Evolutionary conservation across 352 stramenopile species (phyloP), one percentile per base, ranked within the genome.

Genomic region (Phytophthora cryptogea): DNA sequence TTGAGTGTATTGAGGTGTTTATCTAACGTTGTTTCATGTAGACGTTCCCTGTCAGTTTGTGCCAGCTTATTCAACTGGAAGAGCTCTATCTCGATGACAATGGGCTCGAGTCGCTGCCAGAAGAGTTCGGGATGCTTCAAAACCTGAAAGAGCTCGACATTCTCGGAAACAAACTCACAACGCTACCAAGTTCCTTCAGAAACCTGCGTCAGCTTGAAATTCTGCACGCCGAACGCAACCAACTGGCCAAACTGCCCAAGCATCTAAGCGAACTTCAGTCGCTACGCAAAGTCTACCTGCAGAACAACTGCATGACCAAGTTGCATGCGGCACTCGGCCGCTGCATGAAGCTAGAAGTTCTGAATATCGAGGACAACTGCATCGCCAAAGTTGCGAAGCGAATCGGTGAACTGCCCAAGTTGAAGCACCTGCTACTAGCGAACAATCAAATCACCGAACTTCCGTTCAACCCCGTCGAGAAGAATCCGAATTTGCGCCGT

Each of bases 21-120:
- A 5, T 36, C 41, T 63, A 41, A 58, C 20, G 28, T 53, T 43
- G 13, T 27, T 5, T n/a, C 8, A 13, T 54, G 1, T 54, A 91
- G 84, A 69, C 60, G 0, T 51, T 95, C 8, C 88, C 87, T 10
- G 50, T 74, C 5, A 83, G 72, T 52, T 68, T 96, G 44, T 91
- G 83, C 39, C 54, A 78, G 17, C 72, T 95, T 1, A 53, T 72
- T 35, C 64, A 82, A 13, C 67, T 96, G 5, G 85, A 96, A 64
- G 87, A 96, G 68, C 70, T 96, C 2, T 95, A 96, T 39, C 59
- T 96, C 8, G 87, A 96, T 60, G 75, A 86, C 44, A 96, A 95
- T 47, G 52, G 56, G 10, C 60, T 96, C 8, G 72, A 86, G 28
- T 74, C 31, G 0, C 54, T 96, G 6, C 86, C 83, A 0, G 80